Evolutionary conservation across 352 stramenopile genomes (phyloP).

Genomic region (Pythium oligandrum): DNA sequence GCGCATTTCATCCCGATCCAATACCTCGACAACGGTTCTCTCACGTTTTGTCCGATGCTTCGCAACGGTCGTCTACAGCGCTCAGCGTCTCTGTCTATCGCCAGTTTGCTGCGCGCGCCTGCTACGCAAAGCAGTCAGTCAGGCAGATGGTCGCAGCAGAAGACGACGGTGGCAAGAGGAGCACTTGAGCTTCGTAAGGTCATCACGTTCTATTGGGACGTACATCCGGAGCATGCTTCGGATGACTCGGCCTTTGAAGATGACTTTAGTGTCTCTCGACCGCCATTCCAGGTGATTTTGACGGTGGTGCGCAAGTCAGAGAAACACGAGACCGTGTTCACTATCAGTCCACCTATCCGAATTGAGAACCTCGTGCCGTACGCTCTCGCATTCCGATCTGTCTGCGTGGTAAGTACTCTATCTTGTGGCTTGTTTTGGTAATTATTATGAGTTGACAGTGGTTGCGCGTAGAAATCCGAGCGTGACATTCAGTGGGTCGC

Average conservation of each 20-base stretch:
- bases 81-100: conserved; percentile 56
- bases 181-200: conserved; percentile 57
- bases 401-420: conserved; percentile 50
- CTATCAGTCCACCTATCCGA: conserved; percentile 57
- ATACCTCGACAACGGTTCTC: conserved; percentile 59
- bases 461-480: conserved; percentile 46
- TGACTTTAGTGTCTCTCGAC: conserved; percentile 40
- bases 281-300: conserved; percentile 73
- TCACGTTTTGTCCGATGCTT: conserved; percentile 71
- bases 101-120: conserved; percentile 38
- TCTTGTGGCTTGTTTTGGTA: conserved; percentile 2
- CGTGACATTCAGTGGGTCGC: conserved; percentile 55
- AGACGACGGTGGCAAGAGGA: conserved; percentile 25
- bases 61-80: conserved; percentile 50
- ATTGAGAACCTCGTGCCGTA: conserved; percentile 78
- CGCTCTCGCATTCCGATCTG: conserved; percentile 62
- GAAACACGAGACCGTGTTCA: conserved; percentile 69
- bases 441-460: neutral
- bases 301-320: conserved; percentile 70
- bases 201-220: conserved; percentile 77
- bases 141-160: conserved; percentile 1
- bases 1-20: conserved; percentile 81
- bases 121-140: too few relatives aligned
- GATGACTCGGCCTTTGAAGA: conserved; percentile 1
- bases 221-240: conserved; percentile 30